A percentile compares a stretch with the other conserved stretches of the same genome.
Evolutionary conservation across 2,329 filamentous ascomycete genomes (phyloP).

Genomic region (Paecilomyces variotii): DNA sequence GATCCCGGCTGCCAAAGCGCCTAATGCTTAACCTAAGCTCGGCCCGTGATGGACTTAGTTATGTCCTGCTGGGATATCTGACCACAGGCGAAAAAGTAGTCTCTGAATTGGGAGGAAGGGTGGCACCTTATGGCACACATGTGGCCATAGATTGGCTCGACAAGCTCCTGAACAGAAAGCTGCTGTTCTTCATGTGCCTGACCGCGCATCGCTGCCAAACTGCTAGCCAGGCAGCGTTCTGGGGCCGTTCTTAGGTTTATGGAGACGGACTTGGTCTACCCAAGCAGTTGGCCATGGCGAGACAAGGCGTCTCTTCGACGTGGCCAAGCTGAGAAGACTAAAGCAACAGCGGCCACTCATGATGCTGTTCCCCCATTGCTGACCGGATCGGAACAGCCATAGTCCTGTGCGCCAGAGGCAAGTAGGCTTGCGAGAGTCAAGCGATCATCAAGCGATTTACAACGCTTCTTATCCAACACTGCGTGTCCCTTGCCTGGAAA

Average conservation of each 20-base stretch:
- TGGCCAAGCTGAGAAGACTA: conserved; percentile 20
- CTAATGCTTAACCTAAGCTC: background rate
- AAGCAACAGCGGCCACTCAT: conserved; percentile 14
- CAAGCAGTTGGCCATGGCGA: background rate
- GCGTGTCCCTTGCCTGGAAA: background rate
- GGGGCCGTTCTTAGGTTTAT: background rate
- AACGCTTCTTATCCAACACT: background rate
- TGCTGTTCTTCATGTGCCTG: background rate
- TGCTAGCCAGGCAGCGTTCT: conserved; percentile 1
- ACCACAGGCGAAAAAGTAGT: background rate
- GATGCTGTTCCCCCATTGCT: conserved; percentile 6
- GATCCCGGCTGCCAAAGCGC: background rate
- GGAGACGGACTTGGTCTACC: background rate
- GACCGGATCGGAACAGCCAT: conserved; percentile 2
- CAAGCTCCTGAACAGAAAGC: background rate
- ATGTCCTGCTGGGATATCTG: background rate
- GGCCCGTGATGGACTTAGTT: background rate
- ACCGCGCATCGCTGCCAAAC: background rate
- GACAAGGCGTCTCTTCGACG: conserved; percentile 17
- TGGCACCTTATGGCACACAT: background rate
- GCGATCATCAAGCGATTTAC: background rate
- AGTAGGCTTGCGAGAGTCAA: background rate
- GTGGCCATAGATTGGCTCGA: background rate
- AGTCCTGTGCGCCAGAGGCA: background rate
- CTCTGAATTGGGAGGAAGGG: background rate